A percentile compares a stretch with the other conserved stretches of the same genome.
phyloP scores from a whole-genome alignment of 1,284 basidiomycete species.

The Trametes pubescens region DNA sequence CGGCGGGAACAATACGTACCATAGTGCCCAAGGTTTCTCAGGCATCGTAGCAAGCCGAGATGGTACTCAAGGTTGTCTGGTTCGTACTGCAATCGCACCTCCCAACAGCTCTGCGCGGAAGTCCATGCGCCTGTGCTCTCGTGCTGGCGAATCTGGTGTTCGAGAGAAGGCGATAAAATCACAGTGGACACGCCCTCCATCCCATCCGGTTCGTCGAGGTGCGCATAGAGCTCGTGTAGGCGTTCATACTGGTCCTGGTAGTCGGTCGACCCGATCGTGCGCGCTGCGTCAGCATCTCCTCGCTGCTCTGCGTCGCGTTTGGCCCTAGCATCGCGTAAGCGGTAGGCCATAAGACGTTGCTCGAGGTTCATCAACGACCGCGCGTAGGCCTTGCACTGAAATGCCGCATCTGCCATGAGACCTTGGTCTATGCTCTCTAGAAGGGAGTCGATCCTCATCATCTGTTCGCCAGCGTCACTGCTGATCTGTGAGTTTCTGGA shows the following conservation, averaged over 20 bases:
- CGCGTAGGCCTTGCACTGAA: constrained; percentile 94
- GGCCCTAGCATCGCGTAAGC: constrained; percentile 51
- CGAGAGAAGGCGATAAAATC: constrained; percentile 90
- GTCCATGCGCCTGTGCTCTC: constrained; percentile 99
- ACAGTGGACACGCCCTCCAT: constrained; percentile 98
- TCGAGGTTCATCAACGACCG: constrained; percentile 97
- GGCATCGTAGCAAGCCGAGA: constrained; percentile 89
- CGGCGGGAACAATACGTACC: constrained; percentile 59
- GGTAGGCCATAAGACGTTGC: constrained; percentile 71
- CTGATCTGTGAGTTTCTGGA: constrained; percentile 40
- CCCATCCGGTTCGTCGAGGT: constrained; percentile 97
- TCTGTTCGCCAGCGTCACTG: constrained; percentile 60
- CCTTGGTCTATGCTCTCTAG: constrained; percentile 87
- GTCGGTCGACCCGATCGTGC: constrained; percentile 1
- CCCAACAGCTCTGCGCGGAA: constrained; percentile 99
- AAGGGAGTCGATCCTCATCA: constrained; percentile 79
- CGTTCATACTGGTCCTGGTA: constrained; percentile 85
- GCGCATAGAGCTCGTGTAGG: constrained; percentile 95
- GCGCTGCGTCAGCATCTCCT: not conserved
- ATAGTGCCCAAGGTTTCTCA: constrained; percentile 96
- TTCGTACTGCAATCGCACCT: constrained; percentile 91
- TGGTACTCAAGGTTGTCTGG: constrained; percentile 93
- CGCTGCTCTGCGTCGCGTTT: constrained; percentile 23
- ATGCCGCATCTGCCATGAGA: constrained; percentile 92
- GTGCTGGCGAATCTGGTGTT: constrained; percentile 98